Base-by-base conservation (phyloP, 148 eudicot genomes). In the Pharnaceum exiguum region DNA sequence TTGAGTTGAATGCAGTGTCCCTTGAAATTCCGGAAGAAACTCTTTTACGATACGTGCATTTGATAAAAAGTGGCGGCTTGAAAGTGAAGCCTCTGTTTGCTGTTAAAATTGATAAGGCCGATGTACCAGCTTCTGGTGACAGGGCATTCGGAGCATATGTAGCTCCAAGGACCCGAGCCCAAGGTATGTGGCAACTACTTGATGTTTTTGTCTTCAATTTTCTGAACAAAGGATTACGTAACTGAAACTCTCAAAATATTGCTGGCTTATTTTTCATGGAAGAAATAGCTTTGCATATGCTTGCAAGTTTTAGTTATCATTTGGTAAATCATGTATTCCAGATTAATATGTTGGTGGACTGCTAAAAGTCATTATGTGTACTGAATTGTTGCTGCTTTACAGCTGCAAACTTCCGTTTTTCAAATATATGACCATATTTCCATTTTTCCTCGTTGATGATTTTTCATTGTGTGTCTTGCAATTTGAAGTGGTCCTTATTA, bases 81-180 rank as follows among this genome's bases (percentile, higher is more conserved):
- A 88, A 81, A 66, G 96, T 72, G 16, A 93, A 79, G 80, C 98
- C 98, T 66, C 81, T 77, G 45, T 85, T 93, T 76, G 76, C 89
- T 11, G 80, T 88, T 28, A 93, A 85, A 71, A 67, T 88, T 62
- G 83, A 93, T 71, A 85, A 76, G 65, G 78, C 89, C 68, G 96
- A 93, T 63, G 66, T 88, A 65, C 90, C 96, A 0, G 42, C 31
- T 3, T 28, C 64, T 30, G 75, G 70, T 33, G 67, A 80, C 59
- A 73, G 96, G 76, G 94, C 94, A 55, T 85, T 66, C 78, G 96
- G 98, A 42, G 86, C 90, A 44, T 83, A 83, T 60, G 63, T 78
- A 54, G 76, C 60, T 37, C 98, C 95, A 38, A 61, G 53, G 46
- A 83, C 89, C 21, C 81, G 77, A 46, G 65, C 86, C 25, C 62